Evolutionary conservation across 257 asterid genomes (phyloP), one percentile per base, ranked within the genome.

Genomic region (Fraxinus pennsylvanica): DNA sequence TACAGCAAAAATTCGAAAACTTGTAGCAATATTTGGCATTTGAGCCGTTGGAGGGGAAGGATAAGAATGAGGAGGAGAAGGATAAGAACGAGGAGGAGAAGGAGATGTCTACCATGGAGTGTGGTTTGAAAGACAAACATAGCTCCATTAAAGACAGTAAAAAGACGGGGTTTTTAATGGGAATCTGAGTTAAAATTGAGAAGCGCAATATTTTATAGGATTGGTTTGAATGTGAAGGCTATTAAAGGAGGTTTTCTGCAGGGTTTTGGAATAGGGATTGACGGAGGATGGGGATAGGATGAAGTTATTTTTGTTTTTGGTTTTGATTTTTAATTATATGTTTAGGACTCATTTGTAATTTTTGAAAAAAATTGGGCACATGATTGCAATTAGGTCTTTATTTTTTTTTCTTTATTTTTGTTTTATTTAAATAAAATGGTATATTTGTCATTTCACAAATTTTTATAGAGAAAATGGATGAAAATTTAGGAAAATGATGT

Each of bases 71-170:
- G 27, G 27, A 25, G 27, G 27, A 25, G 83, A 88, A 87, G 65
- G 89, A 85, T 29, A 96, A 86, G 67, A 90, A 38, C 43, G 99
- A 90, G 9, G 95, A 83, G 74, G 94, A 86, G 86, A 92, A 92
- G 50, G 97, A 90, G 50, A 93, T 79, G 78, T 96, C 94, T 33
- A 85, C 76, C 19, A 87, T 76, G 59, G 88, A 66, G 81, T 78
- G 87, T 4, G 94, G 83, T 78, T 81, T 87, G 76, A 96, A 88
- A 73, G 93, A 72, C 13, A 96, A 86, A 74, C 78, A 88, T 22
- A 93, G 84, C 86, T 92, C 99, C 99, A 94, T 92, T 30, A 38
- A n/a, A 52, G 45, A 65, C 1, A 35, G 38, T 54, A 47, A 25
- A 54, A 35, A 17, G 38, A 38, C 0, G 5, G n/a, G 9, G 47